Percentiles rank a stretch among this genome's conserved stretches.
Evolutionary conservation across 1,284 basidiomycete species (phyloP).

Genomic region (Ustilago vetiveriae): DNA sequence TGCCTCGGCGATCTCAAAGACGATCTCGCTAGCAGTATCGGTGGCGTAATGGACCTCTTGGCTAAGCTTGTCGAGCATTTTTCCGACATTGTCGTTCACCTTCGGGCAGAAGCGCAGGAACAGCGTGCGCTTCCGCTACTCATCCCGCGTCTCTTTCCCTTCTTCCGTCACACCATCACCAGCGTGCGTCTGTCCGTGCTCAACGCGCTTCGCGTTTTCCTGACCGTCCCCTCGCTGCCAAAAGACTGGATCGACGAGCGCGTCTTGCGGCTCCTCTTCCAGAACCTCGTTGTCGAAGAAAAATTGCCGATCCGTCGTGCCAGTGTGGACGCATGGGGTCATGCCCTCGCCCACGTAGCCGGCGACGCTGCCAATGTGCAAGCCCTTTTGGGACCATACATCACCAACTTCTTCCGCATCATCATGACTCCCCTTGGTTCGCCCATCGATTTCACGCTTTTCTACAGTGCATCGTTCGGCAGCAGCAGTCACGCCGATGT

Average conservation of each 20-base stretch:
- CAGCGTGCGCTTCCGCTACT: conserved; percentile 74
- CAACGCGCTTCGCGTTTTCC: conserved; percentile 86
- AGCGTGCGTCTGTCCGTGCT: conserved; percentile 93
- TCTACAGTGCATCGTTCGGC: conserved; percentile 71
- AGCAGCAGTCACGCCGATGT: conserved; percentile 47
- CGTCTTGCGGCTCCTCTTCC: conserved; percentile 86
- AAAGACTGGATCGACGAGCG: conserved; percentile 83
- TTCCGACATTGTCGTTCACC: conserved; percentile 80
- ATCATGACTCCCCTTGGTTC: conserved; percentile 91
- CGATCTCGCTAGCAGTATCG: conserved; percentile 94
- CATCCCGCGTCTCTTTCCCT: conserved; percentile 89
- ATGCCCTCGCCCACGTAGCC: conserved; percentile 71
- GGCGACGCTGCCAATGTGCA: conserved; percentile 28
- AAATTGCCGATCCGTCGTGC: conserved; percentile 83
- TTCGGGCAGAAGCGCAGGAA: conserved; percentile 65
- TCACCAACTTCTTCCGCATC: conserved; percentile 72
- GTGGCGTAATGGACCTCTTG: conserved; percentile 91
- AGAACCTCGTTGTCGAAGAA: conserved; percentile 94
- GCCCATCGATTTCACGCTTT: conserved; percentile 77
- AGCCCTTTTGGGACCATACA: conserved; percentile 54
- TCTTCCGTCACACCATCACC: conserved; percentile 96
- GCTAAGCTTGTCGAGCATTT: conserved; percentile 44
- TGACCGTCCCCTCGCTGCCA: conserved; percentile 79
- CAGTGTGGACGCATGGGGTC: conserved; percentile 81
- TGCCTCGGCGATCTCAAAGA: conserved; percentile 94